Conservation (phyloP, 495 filamentous ascomycete genomes). For the Chaetomium fimeti region DNA sequence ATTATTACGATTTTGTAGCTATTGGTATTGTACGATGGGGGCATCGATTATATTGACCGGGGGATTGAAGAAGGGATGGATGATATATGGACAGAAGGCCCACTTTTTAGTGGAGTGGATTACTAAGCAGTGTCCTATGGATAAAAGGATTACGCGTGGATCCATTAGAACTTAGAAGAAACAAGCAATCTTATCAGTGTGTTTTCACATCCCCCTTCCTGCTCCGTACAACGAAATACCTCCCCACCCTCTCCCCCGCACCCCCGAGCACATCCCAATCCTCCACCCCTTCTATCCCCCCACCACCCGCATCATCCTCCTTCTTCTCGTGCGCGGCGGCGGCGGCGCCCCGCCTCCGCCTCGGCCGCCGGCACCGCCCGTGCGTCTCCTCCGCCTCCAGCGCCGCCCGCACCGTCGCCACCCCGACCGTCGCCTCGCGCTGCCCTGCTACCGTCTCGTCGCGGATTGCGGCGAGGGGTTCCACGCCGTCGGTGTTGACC, state of each 20-base stretch:
- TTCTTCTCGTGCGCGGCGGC: too few relatives aligned
- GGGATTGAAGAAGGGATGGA: too few relatives aligned
- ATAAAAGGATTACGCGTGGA: too few relatives aligned
- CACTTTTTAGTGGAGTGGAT: too few relatives aligned
- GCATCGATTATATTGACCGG: too few relatives aligned
- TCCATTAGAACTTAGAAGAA: too few relatives aligned
- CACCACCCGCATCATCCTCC: background rate
- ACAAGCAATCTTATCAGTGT: too few relatives aligned
- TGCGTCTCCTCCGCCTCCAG: constrained; percentile 44
- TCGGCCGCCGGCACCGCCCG: constrained; percentile 48
- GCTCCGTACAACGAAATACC: constrained; percentile 79
- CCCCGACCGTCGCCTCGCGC: constrained; percentile 43
- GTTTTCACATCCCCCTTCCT: constrained; percentile 28
- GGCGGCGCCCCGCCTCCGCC: constrained; percentile 26
- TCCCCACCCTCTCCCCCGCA: constrained; percentile 64
- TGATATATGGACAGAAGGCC: too few relatives aligned
- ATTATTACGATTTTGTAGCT: too few relatives aligned
- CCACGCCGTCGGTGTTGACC: constrained; percentile 70
- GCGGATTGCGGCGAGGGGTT: constrained; percentile 71
- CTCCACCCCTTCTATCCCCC: constrained; percentile 39
- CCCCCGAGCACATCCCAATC: constrained; percentile 68
- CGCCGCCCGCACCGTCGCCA: constrained; percentile 36
- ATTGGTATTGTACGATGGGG: too few relatives aligned
- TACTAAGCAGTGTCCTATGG: too few relatives aligned
- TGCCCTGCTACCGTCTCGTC: constrained; percentile 65